phyloP scores from a whole-genome alignment of 2,329 filamentous ascomycete species.

The Mycosphaerella sp. region DNA sequence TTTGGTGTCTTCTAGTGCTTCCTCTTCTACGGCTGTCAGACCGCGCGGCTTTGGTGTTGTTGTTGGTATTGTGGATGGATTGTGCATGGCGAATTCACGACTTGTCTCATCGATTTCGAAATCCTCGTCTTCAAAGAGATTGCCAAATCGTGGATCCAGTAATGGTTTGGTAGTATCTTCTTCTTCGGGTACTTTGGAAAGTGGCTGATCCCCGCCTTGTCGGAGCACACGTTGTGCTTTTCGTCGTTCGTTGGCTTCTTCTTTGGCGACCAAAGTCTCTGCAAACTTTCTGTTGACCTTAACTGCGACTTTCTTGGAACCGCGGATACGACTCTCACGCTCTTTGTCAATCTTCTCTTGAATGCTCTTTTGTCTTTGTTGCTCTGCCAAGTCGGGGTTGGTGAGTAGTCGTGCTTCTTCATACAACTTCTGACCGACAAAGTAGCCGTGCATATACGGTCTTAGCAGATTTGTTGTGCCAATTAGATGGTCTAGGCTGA shows the following conservation, averaged over 20 bases:
- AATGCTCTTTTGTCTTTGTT: slow-evolving; percentile 83
- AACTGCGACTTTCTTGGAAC: slow-evolving; percentile 79
- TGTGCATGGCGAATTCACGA: slow-evolving; percentile 78
- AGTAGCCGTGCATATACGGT: slow-evolving; percentile 99
- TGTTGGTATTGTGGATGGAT: slow-evolving; percentile 65
- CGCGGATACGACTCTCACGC: slow-evolving; percentile 86
- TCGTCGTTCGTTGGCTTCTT: slow-evolving; percentile 56
- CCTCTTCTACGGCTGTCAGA: slow-evolving; percentile 55
- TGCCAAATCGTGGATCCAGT: slow-evolving; percentile 77
- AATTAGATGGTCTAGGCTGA: slow-evolving; percentile 82
- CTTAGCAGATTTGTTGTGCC: slow-evolving; percentile 83
- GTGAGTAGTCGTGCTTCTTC: slow-evolving; percentile 90
- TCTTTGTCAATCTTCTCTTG: slow-evolving; percentile 97
- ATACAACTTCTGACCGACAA: slow-evolving; percentile 90
- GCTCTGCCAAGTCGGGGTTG: slow-evolving; percentile 89
- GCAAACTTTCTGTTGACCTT: slow-evolving; percentile 81
- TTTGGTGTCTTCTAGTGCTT: slow-evolving; percentile 44
- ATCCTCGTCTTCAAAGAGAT: slow-evolving; percentile 86
- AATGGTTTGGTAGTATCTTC: slow-evolving; percentile 43
- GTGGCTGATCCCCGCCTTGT: slow-evolving; percentile 51
- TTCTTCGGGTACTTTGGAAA: slow-evolving; percentile 45
- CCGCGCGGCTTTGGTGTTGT: slow-evolving; percentile 40
- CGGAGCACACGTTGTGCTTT: slow-evolving; percentile 47
- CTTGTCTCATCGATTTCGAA: slow-evolving; percentile 88
- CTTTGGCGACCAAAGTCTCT: slow-evolving; percentile 59